Percentiles rank a stretch among this genome's conserved stretches.
phyloP scores from a whole-genome alignment of 345 rosid species.

The Reutealis trisperma region DNA sequence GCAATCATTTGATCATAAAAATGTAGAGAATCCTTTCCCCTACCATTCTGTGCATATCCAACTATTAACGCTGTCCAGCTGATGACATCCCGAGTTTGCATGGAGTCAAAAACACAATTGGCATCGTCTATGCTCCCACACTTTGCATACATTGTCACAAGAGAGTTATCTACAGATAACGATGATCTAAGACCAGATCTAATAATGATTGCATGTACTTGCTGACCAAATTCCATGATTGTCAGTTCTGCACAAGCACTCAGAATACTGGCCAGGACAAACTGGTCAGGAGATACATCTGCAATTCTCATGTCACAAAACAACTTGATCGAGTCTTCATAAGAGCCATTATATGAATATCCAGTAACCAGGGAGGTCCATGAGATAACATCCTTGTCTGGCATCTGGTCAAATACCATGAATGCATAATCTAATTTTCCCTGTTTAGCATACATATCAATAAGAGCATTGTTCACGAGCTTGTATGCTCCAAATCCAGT shows the following conservation, averaged over 20 bases:
- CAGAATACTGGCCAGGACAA: constrained; percentile 63
- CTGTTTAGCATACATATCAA: constrained; percentile 88
- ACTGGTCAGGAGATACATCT: constrained; percentile 59
- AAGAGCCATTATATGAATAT: constrained; percentile 52
- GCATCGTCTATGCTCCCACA: constrained; percentile 79
- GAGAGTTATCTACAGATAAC: constrained; percentile 70
- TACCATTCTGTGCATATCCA: constrained; percentile 88
- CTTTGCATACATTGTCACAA: constrained; percentile 79
- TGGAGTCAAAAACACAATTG: constrained; percentile 51
- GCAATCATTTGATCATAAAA: constrained; percentile 66
- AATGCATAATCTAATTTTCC: constrained; percentile 54
- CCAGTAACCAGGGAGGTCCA: constrained; percentile 97
- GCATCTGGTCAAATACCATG: constrained; percentile 61
- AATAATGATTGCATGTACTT: constrained; percentile 64
- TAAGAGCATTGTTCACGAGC: constrained; percentile 76
- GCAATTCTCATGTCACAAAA: constrained; percentile 61
- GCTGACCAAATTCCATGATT: constrained; percentile 71
- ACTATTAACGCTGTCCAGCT: constrained; percentile 89
- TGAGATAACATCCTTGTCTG: constrained; percentile 69
- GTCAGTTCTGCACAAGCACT: constrained; percentile 79
- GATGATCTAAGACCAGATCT: constrained; percentile 63
- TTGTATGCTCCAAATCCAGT: constrained; percentile 62
- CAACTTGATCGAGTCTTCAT: constrained; percentile 65
- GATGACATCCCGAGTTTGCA: constrained; percentile 60
- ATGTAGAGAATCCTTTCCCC: constrained; percentile 62